A percentile compares a stretch with the other conserved stretches of the same genome.
phyloP scores from a whole-genome alignment of 441 rosid genomes.

The Adansonia gregorii region DNA sequence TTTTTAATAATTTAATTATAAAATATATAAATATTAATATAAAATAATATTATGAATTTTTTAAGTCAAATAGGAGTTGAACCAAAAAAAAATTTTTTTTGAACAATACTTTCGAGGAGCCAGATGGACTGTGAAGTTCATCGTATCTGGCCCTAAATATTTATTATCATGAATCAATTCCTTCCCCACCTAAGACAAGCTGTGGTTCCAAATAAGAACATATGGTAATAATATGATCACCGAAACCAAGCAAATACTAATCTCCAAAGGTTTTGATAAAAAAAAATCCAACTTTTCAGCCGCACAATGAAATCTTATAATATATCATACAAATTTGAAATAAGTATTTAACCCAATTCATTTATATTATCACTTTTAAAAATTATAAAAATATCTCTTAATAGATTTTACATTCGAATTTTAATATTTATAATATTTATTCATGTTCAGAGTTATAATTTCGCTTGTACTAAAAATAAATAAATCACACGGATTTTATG shows the following conservation, averaged over 20 bases:
- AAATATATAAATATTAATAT: too few species aligned
- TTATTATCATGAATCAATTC: too few species aligned
- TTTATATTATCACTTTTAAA: neutral
- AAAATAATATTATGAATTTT: too few species aligned
- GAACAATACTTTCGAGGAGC: too few species aligned
- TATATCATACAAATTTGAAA: neutral
- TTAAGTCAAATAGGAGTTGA: too few species aligned
- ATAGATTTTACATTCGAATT: neutral
- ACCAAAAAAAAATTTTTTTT: too few species aligned
- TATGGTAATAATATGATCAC: neutral
- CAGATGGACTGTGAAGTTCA: too few species aligned
- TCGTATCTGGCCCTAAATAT: too few species aligned
- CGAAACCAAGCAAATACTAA: neutral
- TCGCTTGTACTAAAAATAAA: neutral
- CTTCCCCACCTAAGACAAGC: too few species aligned
- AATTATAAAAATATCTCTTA: neutral
- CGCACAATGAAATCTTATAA: neutral
- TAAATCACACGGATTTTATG: neutral
- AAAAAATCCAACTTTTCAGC: neutral
- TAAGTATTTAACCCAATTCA: neutral
- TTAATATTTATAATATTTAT: neutral
- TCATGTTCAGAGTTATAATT: too few species aligned
- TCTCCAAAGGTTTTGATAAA: neutral
- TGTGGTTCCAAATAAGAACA: too few species aligned
- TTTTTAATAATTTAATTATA: too few species aligned